These are phyloP conservation scores for Pleurotus cornucopiae DNA, from an alignment of 768 basidiomycete species.

Conservation along the genomic window DNA sequence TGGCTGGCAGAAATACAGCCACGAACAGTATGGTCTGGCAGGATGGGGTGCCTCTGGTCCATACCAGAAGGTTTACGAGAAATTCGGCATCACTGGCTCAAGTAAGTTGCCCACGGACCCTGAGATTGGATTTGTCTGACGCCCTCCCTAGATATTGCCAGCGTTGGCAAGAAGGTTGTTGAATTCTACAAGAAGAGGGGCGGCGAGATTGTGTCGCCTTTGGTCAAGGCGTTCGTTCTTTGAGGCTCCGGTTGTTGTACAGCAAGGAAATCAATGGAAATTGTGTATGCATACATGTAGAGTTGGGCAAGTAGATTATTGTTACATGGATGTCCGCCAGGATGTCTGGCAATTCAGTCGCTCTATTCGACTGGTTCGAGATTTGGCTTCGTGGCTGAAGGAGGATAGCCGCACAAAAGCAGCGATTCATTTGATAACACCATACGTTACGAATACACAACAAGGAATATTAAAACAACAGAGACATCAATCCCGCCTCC, in stretches of 20 bases:
- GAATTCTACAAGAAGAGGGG: constrained; percentile 82
- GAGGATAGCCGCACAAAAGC: too few relatives aligned
- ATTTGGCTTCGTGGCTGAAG: too few relatives aligned
- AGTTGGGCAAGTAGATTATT: too few relatives aligned
- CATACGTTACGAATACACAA: too few relatives aligned
- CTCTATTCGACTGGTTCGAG: too few relatives aligned
- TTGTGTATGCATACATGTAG: too few relatives aligned
- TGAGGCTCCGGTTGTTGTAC: constrained; percentile 1
- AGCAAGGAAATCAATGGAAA: too few relatives aligned
- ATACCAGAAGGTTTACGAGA: constrained; percentile 87
- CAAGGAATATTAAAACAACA: too few relatives aligned
- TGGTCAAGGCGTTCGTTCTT: constrained; percentile 63
- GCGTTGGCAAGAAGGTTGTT: constrained; percentile 80
- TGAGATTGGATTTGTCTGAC: not conserved
- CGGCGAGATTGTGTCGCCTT: constrained; percentile 66
- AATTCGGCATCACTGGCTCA: constrained; percentile 78
- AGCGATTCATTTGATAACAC: too few relatives aligned
- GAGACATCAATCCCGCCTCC: too few relatives aligned
- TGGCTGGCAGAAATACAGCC: constrained; percentile 88
- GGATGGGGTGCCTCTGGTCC: constrained; percentile 90
- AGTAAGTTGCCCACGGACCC: constrained; percentile 38
- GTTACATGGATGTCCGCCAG: too few relatives aligned
- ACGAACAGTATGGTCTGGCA: constrained; percentile 78
- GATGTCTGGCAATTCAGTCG: too few relatives aligned
- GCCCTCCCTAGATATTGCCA: constrained; percentile 58